Base-by-base conservation (phyloP, 2,329 filamentous ascomycete species). In the Thielaviopsis euricoi region DNA sequence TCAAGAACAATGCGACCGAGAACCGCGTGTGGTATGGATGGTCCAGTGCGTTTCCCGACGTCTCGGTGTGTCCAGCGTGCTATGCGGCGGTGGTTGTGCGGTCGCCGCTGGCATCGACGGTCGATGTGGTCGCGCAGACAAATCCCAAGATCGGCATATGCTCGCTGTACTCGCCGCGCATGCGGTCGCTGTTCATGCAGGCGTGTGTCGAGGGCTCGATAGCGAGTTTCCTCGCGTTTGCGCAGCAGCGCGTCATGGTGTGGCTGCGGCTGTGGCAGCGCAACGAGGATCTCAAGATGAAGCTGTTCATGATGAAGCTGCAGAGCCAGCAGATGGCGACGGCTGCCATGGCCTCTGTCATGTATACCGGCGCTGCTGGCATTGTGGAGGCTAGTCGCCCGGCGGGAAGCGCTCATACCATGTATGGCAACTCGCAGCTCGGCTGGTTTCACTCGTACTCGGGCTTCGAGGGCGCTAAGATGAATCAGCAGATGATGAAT, bases 121-220 rank as follows among this genome's bases (percentile, higher is more conserved):
- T 70, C 21, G 63, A 65, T 0, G 60, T 70, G 48, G 66, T 67
- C 15, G 63, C 54, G 0, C 60, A 58, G 0, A 60, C 62, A 5
- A 64, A 69, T 12, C 61, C 66, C 13, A 62, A 64, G 0, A 49
- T 62, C 1, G 61, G 66, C 6, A 68, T 69, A 46, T 72, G 71
- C 53, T 67, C 68, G 37, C 63, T 71, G 6, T 71, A 69, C 66
- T 70, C 69, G 2, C 66, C 67, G 0, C 67, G 70, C 5, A 71
- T 72, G 69, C 69, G 71, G n/a, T 62, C 53, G 0, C 65, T 69
- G 62, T 72, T 67, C 64, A 61, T 64, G 1, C 61, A 63, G 10
- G 64, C 56, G 0, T 71, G 68, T 55, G 62, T 59, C 0, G 65
- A 65, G 0, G 67, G 67, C 1, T 53, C 63, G 0, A n/a, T 69